Percentiles rank a stretch among this genome's conserved stretches.
Evolutionary conservation across 306 rosid species (phyloP).

Genomic region (Dalbergia oliveri): DNA sequence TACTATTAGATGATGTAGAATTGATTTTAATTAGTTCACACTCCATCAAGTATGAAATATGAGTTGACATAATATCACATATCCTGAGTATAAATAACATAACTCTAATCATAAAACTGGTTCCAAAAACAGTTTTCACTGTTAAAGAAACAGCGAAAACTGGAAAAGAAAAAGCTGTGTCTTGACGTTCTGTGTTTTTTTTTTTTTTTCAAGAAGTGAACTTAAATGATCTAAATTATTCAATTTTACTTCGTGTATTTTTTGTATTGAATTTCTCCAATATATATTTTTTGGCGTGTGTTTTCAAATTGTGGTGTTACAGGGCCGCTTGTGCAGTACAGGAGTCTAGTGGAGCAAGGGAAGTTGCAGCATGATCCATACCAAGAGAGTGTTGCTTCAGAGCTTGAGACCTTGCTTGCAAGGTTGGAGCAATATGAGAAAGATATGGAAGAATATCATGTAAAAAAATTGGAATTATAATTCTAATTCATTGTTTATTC

Average conservation of each 20-base stretch:
- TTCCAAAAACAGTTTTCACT: too few relatives aligned
- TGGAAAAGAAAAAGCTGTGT: too few relatives aligned
- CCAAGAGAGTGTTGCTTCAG: constrained; percentile 80
- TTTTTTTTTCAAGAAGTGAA: neutral
- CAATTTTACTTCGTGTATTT: neutral
- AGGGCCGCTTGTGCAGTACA: constrained; percentile 79
- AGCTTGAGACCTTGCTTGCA: constrained; percentile 77
- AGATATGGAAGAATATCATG: constrained; percentile 90
- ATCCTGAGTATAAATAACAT: too few relatives aligned
- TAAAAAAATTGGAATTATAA: constrained; percentile 37
- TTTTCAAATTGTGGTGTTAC: constrained; percentile 25
- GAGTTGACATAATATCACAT: too few relatives aligned
- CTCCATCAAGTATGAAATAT: too few relatives aligned
- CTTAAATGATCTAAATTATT: neutral
- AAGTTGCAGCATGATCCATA: constrained; percentile 84
- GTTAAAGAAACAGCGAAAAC: too few relatives aligned
- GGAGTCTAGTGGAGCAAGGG: constrained; percentile 73
- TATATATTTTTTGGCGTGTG: neutral
- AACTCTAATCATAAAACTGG: too few relatives aligned
- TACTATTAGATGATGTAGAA: too few relatives aligned
- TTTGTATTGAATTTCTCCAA: neutral
- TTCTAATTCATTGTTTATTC: neutral
- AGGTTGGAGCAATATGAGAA: constrained; percentile 90
- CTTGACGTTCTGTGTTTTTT: neutral
- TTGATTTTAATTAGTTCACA: too few relatives aligned